Percentiles rank a stretch among this genome's conserved stretches.
These are phyloP conservation scores for Diospyros kaki DNA, from an alignment of 148 eudicot genomes.

Conservation along the genomic window DNA sequence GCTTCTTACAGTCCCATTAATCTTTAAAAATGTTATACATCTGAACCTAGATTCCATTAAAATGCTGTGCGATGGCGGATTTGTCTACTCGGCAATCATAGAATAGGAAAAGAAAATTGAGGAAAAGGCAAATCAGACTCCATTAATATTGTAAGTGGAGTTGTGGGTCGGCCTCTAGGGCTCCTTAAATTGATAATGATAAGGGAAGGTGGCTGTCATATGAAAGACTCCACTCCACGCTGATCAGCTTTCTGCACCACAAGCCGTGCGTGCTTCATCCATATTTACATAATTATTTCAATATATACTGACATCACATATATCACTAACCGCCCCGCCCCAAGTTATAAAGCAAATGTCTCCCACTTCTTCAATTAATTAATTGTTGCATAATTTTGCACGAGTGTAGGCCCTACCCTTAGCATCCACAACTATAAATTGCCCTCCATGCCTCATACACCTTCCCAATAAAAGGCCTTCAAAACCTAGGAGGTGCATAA, in stretches of 20 bases:
- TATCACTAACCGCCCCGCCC: background rate
- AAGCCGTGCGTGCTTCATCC: background rate
- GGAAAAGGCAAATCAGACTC: background rate
- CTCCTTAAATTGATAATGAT: background rate
- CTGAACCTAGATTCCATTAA: too few species aligned
- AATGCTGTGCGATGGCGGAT: too few species aligned
- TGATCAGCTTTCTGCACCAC: background rate
- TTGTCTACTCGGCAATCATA: too few species aligned
- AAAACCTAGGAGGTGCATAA: background rate
- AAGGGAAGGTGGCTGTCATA: background rate
- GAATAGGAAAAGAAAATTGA: too few species aligned
- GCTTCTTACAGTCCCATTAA: too few species aligned
- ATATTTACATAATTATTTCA: too few species aligned
- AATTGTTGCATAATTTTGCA: background rate
- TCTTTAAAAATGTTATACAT: too few species aligned
- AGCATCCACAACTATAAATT: constrained; percentile 3
- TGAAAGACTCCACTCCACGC: background rate
- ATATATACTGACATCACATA: too few species aligned
- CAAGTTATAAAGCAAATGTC: background rate
- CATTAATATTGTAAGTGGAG: constrained; percentile 2
- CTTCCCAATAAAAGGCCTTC: background rate
- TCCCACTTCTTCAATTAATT: background rate
- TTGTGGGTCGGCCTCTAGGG: background rate
- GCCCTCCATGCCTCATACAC: background rate
- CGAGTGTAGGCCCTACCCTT: background rate